Evolutionary conservation across 2,329 filamentous ascomycete genomes (phyloP).

Genomic region (Xylaria multiplex): DNA sequence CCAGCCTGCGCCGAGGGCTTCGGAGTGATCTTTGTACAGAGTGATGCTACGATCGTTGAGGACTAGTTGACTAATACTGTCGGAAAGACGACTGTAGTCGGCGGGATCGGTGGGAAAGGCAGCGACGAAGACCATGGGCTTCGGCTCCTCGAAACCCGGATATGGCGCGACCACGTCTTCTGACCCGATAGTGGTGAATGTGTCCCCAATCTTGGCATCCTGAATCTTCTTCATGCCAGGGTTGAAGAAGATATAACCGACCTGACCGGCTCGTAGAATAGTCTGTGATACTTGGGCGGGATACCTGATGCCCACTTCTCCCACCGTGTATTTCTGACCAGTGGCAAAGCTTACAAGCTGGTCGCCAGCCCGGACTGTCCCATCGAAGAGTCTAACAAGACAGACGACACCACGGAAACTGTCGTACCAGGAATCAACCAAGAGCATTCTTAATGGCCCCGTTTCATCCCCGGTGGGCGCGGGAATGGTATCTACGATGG

Average conservation of each 20-base stretch:
- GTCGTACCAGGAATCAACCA: slow-evolving; percentile 99
- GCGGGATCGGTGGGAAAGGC: slow-evolving; percentile 93
- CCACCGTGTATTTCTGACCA: slow-evolving; percentile 87
- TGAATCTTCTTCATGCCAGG: slow-evolving; percentile 97
- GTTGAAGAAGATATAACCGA: slow-evolving; percentile 97
- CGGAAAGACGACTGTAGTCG: slow-evolving; percentile 86
- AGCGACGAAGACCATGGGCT: slow-evolving; percentile 98
- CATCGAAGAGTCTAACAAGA: slow-evolving; percentile 91
- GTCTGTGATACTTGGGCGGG: slow-evolving; percentile 85
- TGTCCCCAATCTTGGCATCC: slow-evolving; percentile 96
- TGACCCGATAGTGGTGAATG: slow-evolving; percentile 83
- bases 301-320: slow-evolving; percentile 97
- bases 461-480: slow-evolving; percentile 77
- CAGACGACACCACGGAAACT: slow-evolving; percentile 94
- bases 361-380: slow-evolving; percentile 82
- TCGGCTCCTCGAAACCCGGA: slow-evolving; percentile 95
- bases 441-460: slow-evolving; percentile 81
- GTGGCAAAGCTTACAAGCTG: slow-evolving; percentile 89
- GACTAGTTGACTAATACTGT: slow-evolving; percentile 92
- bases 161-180: slow-evolving; percentile 82
- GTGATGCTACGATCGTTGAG: slow-evolving; percentile 96
- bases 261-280: slow-evolving; percentile 86
- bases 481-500: slow-evolving; percentile 86
- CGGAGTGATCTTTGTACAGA: slow-evolving; percentile 91
- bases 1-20: slow-evolving; percentile 93